These are phyloP conservation scores for Plasmodium adleri DNA, from an alignment of 169 alveolate species.

Conservation along the genomic window DNA sequence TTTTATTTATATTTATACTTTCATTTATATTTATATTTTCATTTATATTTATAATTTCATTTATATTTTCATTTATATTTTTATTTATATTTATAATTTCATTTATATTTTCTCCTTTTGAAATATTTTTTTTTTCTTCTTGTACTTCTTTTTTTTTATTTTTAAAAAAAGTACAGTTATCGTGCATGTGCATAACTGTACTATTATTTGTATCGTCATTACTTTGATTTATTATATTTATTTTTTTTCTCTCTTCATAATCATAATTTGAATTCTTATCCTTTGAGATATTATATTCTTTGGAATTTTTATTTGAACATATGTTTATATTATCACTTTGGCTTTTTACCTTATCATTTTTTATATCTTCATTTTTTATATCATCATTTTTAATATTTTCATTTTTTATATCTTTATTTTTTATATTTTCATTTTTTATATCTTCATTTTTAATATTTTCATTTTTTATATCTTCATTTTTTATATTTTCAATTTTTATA, in stretches of 20 bases:
- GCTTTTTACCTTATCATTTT: neutral
- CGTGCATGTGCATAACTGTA: too few species aligned
- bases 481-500: neutral
- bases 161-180: too few species aligned
- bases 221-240: neutral
- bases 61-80: too few species aligned
- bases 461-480: slow-evolving; percentile 7
- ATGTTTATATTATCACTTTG: neutral
- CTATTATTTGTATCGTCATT: neutral
- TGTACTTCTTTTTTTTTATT: too few species aligned
- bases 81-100: too few species aligned
- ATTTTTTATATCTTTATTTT: neutral
- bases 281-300: neutral
- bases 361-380: neutral
- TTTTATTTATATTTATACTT: too few species aligned
- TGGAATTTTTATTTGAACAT: neutral
- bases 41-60: too few species aligned
- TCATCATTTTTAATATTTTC: neutral
- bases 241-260: neutral
- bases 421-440: neutral
- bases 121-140: too few species aligned
- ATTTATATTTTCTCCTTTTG: too few species aligned
- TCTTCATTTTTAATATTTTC: slow-evolving; percentile 8
- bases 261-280: neutral
- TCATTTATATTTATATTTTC: too few species aligned